Percentiles rank a stretch among this genome's conserved stretches.
Evolutionary conservation across 345 rosid species (phyloP).

Genomic region (Physaria fendleri): DNA sequence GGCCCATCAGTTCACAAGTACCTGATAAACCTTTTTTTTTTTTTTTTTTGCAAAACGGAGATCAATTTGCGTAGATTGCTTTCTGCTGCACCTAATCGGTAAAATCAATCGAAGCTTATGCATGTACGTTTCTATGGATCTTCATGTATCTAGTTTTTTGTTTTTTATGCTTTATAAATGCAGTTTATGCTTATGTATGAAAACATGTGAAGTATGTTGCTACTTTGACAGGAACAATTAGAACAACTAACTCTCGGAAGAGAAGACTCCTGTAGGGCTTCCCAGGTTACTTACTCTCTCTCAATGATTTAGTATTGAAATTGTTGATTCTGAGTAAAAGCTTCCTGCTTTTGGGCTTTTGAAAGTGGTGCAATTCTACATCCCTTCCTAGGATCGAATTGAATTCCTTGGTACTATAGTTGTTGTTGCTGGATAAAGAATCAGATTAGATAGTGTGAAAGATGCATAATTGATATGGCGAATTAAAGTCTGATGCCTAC

Average conservation of each 20-base stretch:
- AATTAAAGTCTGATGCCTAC: neutral
- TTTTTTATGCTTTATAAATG: neutral
- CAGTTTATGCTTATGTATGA: slow-evolving; percentile 1
- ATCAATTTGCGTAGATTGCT: slow-evolving; percentile 72
- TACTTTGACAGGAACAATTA: slow-evolving; percentile 68
- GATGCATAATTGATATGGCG: neutral
- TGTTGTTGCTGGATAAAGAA: neutral
- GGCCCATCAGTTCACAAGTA: no score
- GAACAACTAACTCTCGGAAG: slow-evolving; percentile 65
- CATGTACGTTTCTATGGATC: slow-evolving; percentile 42
- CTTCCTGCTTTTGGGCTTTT: neutral
- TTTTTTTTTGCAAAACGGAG: slow-evolving; percentile 48
- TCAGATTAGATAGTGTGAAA: no score
- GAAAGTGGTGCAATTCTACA: neutral
- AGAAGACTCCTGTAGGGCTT: slow-evolving; percentile 68
- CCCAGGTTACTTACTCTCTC: slow-evolving; percentile 42
- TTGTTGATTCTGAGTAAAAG: no score
- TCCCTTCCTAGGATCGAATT: neutral
- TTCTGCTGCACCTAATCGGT: slow-evolving; percentile 62
- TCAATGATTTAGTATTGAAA: neutral
- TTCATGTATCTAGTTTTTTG: neutral
- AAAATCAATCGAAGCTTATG: slow-evolving; percentile 67
- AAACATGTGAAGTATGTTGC: slow-evolving; percentile 62
- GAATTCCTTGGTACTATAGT: neutral
- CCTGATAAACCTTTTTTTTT: slow-evolving; percentile 29